Evolutionary conservation across 2,329 filamentous ascomycete genomes (phyloP).

Genomic region (Colletotrichum camelliae): DNA sequence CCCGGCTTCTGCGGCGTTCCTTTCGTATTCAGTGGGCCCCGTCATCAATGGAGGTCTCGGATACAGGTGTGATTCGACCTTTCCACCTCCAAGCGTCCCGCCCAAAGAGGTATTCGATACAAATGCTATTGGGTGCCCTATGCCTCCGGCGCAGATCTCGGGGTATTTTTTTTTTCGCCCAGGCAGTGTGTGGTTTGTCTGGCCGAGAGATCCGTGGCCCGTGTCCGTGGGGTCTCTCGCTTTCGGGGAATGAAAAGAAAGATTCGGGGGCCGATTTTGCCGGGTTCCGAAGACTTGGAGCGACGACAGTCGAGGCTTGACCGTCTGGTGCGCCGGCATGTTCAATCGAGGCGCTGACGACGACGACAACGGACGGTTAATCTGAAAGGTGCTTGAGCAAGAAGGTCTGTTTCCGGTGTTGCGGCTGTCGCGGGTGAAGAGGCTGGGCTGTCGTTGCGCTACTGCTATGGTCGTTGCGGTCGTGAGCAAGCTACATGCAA

Average conservation of each 20-base stretch:
- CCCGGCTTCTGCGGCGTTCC: neutral
- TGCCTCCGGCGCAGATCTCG: neutral
- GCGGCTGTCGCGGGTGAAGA: neutral
- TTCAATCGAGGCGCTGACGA: neutral
- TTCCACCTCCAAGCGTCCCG: neutral
- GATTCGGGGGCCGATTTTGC: neutral
- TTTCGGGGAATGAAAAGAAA: neutral
- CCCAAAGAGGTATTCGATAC: neutral
- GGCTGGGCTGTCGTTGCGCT: neutral
- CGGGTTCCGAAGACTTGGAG: neutral
- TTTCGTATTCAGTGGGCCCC: neutral
- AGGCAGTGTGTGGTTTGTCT: neutral
- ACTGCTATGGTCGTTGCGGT: neutral
- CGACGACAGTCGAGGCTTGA: neutral
- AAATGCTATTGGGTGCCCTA: neutral
- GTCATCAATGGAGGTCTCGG: neutral
- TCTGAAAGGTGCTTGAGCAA: neutral
- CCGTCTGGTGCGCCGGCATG: neutral
- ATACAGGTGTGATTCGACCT: neutral
- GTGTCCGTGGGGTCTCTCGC: neutral
- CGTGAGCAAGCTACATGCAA: neutral
- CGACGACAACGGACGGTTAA: neutral
- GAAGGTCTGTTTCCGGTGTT: neutral
- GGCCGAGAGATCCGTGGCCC: conserved; percentile 4
- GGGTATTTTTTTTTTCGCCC: neutral